Evolutionary conservation across 306 rosid species (phyloP).

Genomic region (Quercus wislizeni): DNA sequence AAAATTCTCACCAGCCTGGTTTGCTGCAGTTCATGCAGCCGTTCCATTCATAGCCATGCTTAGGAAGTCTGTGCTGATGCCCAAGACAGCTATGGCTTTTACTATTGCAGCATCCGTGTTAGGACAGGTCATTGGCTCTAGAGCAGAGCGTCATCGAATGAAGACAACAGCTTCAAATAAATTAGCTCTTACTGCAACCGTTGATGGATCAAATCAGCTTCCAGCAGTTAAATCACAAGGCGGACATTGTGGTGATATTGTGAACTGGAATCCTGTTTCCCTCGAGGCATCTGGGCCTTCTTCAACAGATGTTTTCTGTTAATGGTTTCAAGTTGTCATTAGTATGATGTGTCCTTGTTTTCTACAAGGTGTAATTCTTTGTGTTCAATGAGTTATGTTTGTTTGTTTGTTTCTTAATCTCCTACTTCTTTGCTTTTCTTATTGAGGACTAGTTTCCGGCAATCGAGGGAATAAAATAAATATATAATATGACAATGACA

Average conservation of each 20-base stretch:
- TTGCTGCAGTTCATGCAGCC: constrained; percentile 93
- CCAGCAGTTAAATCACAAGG: constrained; percentile 33
- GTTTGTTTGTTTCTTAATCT: constrained; percentile 26
- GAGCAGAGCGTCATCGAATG: constrained; percentile 82
- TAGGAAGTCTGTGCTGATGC: constrained; percentile 89
- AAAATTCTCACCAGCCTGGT: constrained; percentile 95
- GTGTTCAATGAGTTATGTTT: constrained; percentile 24
- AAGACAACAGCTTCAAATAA: constrained; percentile 50
- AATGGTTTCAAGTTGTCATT: constrained; percentile 32
- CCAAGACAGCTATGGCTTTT: constrained; percentile 96
- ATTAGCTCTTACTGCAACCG: constrained; percentile 33
- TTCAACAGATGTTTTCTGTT: constrained; percentile 60
- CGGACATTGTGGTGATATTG: constrained; percentile 57
- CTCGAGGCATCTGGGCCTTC: constrained; percentile 64
- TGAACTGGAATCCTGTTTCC: constrained; percentile 57
- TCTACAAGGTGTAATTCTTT: constrained; percentile 20
- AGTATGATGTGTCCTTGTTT: background rate
- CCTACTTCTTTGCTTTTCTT: background rate
- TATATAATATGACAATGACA: background rate
- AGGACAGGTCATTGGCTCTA: constrained; percentile 93
- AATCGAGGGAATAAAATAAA: constrained; percentile 30
- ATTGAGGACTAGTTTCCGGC: constrained; percentile 7
- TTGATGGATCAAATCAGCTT: constrained; percentile 32
- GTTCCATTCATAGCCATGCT: constrained; percentile 97
- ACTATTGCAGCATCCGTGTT: constrained; percentile 90